Conservation (phyloP, 2,329 filamentous ascomycete species). For the Colletotrichum sp. region DNA sequence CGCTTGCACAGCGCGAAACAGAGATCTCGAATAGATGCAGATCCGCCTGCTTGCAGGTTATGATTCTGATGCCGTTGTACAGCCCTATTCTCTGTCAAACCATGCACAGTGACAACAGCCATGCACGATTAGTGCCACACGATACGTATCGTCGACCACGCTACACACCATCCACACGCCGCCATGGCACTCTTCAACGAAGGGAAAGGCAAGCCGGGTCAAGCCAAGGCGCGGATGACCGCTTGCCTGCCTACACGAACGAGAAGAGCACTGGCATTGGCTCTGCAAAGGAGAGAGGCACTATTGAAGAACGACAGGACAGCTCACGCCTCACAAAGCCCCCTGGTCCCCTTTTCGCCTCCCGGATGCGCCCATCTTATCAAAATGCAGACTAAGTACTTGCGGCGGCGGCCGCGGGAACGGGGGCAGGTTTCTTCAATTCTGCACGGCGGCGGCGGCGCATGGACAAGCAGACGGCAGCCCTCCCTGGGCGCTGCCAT, state of each 20-base stretch:
- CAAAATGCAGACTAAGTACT: neutral
- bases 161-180: neutral
- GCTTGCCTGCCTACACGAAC: constrained; percentile 1
- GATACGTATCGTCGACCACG: neutral
- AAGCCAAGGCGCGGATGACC: neutral
- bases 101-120: constrained; percentile 15
- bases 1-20: constrained; percentile 11
- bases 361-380: neutral
- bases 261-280: neutral
- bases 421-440: neutral
- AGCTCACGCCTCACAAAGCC: neutral
- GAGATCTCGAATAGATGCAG: constrained; percentile 30
- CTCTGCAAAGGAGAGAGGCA: neutral
- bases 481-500: neutral
- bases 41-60: constrained; percentile 22
- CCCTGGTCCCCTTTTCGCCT: neutral
- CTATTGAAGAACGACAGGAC: neutral
- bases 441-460: neutral
- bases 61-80: constrained; percentile 21
- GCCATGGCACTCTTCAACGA: neutral
- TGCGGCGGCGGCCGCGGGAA: neutral
- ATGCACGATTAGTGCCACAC: constrained; percentile 5
- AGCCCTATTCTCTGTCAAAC: constrained; percentile 11
- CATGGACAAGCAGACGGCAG: neutral
- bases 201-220: constrained; percentile 1